Percentiles rank a stretch among this genome's conserved stretches.
phyloP scores from a whole-genome alignment of 2,329 filamentous ascomycete species.

The Didymella exigua region DNA sequence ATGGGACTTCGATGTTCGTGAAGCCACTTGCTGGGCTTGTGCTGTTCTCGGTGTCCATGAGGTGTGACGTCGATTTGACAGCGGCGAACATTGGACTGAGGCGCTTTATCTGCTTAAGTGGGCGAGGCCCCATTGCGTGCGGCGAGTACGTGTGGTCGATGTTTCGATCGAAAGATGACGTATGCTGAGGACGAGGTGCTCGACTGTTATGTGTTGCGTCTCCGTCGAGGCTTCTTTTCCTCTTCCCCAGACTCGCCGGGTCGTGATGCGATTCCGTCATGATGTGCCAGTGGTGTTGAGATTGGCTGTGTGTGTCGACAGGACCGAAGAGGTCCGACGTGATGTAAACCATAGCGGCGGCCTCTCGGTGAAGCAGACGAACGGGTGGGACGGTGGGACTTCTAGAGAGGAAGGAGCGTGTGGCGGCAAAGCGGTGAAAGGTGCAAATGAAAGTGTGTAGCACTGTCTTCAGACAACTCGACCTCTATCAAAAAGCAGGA shows the following conservation, averaged over 20 bases:
- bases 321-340: conserved; percentile 44
- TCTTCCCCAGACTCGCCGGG: conserved; percentile 34
- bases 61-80: conserved; percentile 38
- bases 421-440: conserved; percentile 14
- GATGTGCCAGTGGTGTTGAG: conserved; percentile 20
- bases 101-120: conserved; percentile 41
- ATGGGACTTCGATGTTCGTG: background rate
- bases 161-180: conserved; percentile 22
- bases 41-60: conserved; percentile 38
- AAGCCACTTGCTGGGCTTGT: background rate
- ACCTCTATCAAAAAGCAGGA: background rate
- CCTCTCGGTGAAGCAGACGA: conserved; percentile 19
- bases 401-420: conserved; percentile 16
- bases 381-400: conserved; percentile 3
- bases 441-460: background rate
- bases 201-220: conserved; percentile 6
- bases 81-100: conserved; percentile 28
- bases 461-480: background rate
- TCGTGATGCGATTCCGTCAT: conserved; percentile 30
- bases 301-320: conserved; percentile 17
- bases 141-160: conserved; percentile 20
- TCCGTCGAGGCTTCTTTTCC: conserved; percentile 34
- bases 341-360: conserved; percentile 43
- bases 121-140: conserved; percentile 30
- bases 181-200: conserved; percentile 5